Evolutionary conservation across 2,329 filamentous ascomycete species (phyloP).

Genomic region (Ophiostoma sp.): DNA sequence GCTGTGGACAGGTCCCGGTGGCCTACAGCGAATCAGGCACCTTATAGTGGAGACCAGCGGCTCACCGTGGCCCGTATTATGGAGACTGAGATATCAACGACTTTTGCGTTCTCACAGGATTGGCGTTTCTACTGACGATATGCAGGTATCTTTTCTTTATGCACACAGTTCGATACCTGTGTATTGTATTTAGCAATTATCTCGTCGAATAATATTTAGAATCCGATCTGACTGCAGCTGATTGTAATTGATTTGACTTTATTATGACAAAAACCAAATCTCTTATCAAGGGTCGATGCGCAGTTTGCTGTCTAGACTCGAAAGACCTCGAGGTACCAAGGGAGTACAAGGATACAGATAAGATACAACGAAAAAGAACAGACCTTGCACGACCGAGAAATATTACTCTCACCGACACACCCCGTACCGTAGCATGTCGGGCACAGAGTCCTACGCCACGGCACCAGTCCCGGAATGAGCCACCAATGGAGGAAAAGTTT

Average conservation of each 20-base stretch:
- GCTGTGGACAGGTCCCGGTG: neutral
- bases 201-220: neutral
- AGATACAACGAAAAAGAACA: neutral
- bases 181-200: neutral
- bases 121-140: neutral
- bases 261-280: neutral
- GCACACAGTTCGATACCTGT: neutral
- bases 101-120: neutral
- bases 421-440: neutral
- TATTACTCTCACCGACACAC: neutral
- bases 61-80: neutral
- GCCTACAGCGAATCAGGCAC: neutral
- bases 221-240: neutral
- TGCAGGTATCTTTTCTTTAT: neutral
- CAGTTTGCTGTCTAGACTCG: neutral
- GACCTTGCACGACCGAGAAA: neutral
- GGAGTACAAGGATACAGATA: neutral
- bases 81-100: neutral
- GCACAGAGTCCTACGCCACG: slow-evolving; percentile 1
- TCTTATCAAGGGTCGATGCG: neutral
- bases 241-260: neutral
- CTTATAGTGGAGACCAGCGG: neutral
- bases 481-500: neutral
- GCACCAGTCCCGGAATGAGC: neutral
- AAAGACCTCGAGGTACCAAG: neutral